Evolutionary conservation across 352 stramenopile genomes (phyloP), one percentile per base, ranked within the genome.

Genomic region (Globisporangium uncinulatum): DNA sequence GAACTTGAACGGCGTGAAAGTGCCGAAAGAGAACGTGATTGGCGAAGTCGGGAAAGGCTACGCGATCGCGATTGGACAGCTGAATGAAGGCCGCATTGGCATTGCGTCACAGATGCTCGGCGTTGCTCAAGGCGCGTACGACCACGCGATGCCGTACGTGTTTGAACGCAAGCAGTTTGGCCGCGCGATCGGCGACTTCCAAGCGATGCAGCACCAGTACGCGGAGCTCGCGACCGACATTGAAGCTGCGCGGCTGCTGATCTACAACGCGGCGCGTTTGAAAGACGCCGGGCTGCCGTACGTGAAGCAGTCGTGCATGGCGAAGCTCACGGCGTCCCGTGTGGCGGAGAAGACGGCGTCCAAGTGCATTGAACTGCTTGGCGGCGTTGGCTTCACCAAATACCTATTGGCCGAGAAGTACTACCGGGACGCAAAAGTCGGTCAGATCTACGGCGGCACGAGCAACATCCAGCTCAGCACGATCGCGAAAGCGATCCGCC

Each of bases 61-160:
- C 79, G 98, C 98, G 70, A 98, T 98, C 65, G 97, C 95, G 11
- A 99, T 99, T 53, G 92, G 95, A 53, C 99, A 98, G 60, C 65
- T 99, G 53, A 99, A 99, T 62, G 80, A 92, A 71, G 83, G 85
- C 36, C 85, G 96, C 47, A 99, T 99, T 55, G 97, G 96, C 39
- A 99, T 99, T 71, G 96, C 91, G 1, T 96, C 95, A 46, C 97
- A 99, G 65, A 98, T 98, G 86, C 73, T 99, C 56, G 96, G 97
- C 34, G 87, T 99, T 24, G 95, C 95, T 0, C 96, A 98, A 65
- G 97, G 92, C 24, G 97, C 96, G 54, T 96, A 98, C 58, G 95
- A 99, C 58, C 79, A 96, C 60, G 96, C 86, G 1, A 76, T 98
- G 57, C 94, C 96, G n/a, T 99, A 99, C 65, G 72, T 98, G 34